Percentiles rank a stretch among this genome's conserved stretches.
Evolutionary conservation across 108 stramenopile species (phyloP).

Genomic region (Pinguiococcus pyrenoidosus): DNA sequence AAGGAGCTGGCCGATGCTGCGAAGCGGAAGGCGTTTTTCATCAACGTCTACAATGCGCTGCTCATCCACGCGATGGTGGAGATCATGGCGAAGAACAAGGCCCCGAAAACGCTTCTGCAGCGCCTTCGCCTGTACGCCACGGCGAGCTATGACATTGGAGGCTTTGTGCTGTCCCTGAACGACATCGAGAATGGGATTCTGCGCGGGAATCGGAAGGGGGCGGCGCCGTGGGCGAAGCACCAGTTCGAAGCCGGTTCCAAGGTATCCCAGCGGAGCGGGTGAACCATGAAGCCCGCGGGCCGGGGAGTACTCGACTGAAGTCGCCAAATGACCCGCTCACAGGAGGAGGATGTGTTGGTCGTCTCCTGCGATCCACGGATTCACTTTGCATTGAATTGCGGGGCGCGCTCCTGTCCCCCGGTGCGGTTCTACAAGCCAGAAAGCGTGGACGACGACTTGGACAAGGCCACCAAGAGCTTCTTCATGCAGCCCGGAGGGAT

Average conservation of each 20-base stretch:
- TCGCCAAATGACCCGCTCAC: too few species aligned
- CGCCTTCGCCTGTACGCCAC: constrained; percentile 27
- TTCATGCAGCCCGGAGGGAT: too few species aligned
- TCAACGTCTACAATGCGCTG: constrained; percentile 62
- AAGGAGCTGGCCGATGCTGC: too few species aligned
- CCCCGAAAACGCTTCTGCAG: constrained; percentile 13
- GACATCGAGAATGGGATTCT: constrained; percentile 59
- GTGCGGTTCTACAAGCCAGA: constrained; percentile 38
- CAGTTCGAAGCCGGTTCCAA: too few species aligned
- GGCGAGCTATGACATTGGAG: constrained; percentile 39
- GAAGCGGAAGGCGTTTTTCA: constrained; percentile 31
- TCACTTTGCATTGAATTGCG: constrained; percentile 65
- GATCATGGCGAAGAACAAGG: constrained; percentile 46
- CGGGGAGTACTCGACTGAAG: too few species aligned
- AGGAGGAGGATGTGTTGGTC: too few species aligned
- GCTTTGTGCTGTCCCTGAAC: constrained; percentile 27
- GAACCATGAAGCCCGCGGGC: too few species aligned
- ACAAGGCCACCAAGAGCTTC: constrained; percentile 17
- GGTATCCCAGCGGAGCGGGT: too few species aligned
- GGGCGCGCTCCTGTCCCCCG: constrained; percentile 48
- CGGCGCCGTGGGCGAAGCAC: too few species aligned
- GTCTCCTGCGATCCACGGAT: constrained; percentile 50
- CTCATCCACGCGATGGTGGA: constrained; percentile 55
- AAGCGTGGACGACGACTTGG: constrained; percentile 39
- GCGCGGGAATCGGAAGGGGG: constrained; percentile 13